phyloP scores from a whole-genome alignment of 768 basidiomycete species.

The Mrakia frigida region DNA sequence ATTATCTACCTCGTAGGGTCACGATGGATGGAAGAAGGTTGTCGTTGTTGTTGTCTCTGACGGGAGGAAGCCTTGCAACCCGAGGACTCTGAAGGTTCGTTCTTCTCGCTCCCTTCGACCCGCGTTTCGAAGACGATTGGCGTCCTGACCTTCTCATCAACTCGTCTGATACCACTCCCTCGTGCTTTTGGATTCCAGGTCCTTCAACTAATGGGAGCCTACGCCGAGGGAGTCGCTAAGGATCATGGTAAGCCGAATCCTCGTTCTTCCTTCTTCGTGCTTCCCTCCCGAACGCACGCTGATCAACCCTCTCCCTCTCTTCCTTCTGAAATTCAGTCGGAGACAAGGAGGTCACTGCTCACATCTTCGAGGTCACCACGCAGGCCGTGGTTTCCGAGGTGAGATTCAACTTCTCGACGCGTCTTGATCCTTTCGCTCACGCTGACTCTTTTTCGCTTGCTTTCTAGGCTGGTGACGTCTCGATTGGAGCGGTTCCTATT shows the following conservation, averaged over 20 bases:
- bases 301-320: background rate
- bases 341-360: conserved; percentile 24
- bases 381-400: conserved; percentile 19
- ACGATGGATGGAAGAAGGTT: conserved; percentile 82
- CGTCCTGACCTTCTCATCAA: background rate
- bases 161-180: background rate
- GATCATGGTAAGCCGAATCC: conserved; percentile 37
- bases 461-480: conserved; percentile 7
- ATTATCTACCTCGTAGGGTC: conserved; percentile 38
- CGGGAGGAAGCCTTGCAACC: conserved; percentile 52
- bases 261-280: background rate
- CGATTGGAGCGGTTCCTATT: conserved; percentile 19
- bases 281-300: no score
- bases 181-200: background rate
- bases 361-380: conserved; percentile 27
- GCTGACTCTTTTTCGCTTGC: background rate
- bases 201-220: conserved; percentile 18
- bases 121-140: background rate
- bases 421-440: background rate
- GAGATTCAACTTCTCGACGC: background rate
- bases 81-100: conserved; percentile 14
- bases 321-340: background rate
- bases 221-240: conserved; percentile 30
- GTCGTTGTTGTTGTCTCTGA: conserved; percentile 84
- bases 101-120: background rate